A percentile compares a stretch with the other conserved stretches of the same genome.
Conservation (phyloP, 2,329 filamentous ascomycete genomes). For the Colletotrichum salicis region DNA sequence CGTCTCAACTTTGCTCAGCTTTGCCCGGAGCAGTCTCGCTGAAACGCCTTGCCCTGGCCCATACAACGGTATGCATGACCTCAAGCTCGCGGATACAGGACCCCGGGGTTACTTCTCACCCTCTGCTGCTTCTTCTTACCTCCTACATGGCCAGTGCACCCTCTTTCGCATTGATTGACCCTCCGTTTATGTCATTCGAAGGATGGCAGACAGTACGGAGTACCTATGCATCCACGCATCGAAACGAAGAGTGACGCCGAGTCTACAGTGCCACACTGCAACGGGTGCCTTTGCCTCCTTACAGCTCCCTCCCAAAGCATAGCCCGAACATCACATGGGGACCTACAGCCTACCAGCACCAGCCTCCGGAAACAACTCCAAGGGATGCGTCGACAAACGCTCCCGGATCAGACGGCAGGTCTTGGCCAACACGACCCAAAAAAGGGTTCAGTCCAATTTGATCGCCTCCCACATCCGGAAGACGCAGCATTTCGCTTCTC, state of each 20-base stretch:
- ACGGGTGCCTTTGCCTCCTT: slow-evolving; percentile 1
- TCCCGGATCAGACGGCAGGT: slow-evolving; percentile 34
- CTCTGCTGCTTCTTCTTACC: slow-evolving; percentile 15
- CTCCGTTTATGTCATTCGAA: slow-evolving; percentile 13
- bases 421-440: slow-evolving; percentile 28
- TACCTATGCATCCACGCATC: neutral
- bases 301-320: slow-evolving; percentile 2
- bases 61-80: slow-evolving; percentile 30
- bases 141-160: slow-evolving; percentile 20
- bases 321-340: neutral
- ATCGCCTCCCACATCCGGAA: slow-evolving; percentile 27
- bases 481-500: slow-evolving; percentile 31
- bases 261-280: neutral
- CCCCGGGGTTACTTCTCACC: neutral
- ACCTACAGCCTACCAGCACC: neutral
- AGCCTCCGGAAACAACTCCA: slow-evolving; percentile 11
- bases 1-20: slow-evolving; percentile 27
- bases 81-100: slow-evolving; percentile 8
- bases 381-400: slow-evolving; percentile 3
- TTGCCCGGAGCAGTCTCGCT: slow-evolving; percentile 23
- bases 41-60: slow-evolving; percentile 21
- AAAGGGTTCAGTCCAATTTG: neutral
- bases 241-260: neutral
- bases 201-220: neutral
- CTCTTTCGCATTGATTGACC: slow-evolving; percentile 17